Evolutionary conservation across 768 basidiomycete species (phyloP).

Genomic region (Pleurotus pulmonarius): DNA sequence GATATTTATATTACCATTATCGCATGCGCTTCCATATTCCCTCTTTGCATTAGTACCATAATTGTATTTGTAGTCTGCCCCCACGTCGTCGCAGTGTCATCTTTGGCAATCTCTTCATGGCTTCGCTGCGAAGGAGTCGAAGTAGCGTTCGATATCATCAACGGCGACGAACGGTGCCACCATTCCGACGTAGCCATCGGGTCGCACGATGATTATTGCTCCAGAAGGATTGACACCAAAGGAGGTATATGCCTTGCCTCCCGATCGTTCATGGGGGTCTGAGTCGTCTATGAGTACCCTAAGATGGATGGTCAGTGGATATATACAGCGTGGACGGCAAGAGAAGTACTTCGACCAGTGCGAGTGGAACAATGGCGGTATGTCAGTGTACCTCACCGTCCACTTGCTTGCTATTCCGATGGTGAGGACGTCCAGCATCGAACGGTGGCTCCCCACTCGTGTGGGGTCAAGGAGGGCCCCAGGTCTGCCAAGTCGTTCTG

Average conservation of each 20-base stretch:
- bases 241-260: constrained; percentile 52
- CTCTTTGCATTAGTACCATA: neutral
- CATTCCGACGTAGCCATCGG: constrained; percentile 64
- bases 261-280: constrained; percentile 37
- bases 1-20: neutral
- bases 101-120: neutral
- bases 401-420: constrained; percentile 35
- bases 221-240: constrained; percentile 50
- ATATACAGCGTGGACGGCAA: neutral
- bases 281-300: constrained; percentile 62
- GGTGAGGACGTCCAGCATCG: constrained; percentile 40
- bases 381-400: constrained; percentile 36
- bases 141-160: constrained; percentile 40
- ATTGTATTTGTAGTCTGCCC: neutral
- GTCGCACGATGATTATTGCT: constrained; percentile 53
- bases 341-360: constrained; percentile 59
- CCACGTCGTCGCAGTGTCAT: neutral
- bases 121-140: constrained; percentile 17
- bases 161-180: constrained; percentile 47
- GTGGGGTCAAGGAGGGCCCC: constrained; percentile 27
- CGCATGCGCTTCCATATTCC: neutral
- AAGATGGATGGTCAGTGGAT: neutral
- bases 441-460: constrained; percentile 22
- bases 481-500: constrained; percentile 23
- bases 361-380: constrained; percentile 42